Conservation (phyloP, 768 basidiomycete genomes). For the Russula emetica region DNA sequence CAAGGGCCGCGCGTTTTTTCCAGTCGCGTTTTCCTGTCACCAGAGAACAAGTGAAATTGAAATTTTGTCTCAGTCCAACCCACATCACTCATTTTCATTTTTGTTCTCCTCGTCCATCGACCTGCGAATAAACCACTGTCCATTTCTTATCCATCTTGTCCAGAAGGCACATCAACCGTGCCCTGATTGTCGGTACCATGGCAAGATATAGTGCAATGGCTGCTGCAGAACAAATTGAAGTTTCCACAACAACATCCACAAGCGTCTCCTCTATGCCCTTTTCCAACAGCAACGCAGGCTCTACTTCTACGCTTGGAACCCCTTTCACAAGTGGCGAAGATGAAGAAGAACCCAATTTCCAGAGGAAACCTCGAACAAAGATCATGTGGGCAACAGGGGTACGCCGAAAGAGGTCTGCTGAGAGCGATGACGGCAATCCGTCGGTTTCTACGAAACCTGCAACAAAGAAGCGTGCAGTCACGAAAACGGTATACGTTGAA, state of each 20-base stretch:
- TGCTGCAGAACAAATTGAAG: slow-evolving; percentile 6
- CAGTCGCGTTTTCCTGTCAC: not conserved
- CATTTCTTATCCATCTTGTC: slow-evolving; percentile 10
- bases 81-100: not conserved
- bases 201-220: slow-evolving; percentile 5
- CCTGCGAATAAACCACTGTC: slow-evolving; percentile 17
- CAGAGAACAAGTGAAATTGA: not conserved
- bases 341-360: slow-evolving; percentile 29
- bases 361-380: slow-evolving; percentile 28
- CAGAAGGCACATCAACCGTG: slow-evolving; percentile 1
- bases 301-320: slow-evolving; percentile 17
- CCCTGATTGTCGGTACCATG: not conserved
- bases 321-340: slow-evolving; percentile 24
- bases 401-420: slow-evolving; percentile 26
- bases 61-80: not conserved
- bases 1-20: not conserved
- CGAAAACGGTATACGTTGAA: slow-evolving; percentile 30
- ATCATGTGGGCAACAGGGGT: slow-evolving; percentile 16
- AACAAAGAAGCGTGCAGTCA: slow-evolving; percentile 28
- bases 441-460: slow-evolving; percentile 28
- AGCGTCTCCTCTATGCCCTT: slow-evolving; percentile 19
- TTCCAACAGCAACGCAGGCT: slow-evolving; percentile 24
- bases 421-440: slow-evolving; percentile 40
- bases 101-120: slow-evolving; percentile 4
- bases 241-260: slow-evolving; percentile 20